These are phyloP conservation scores for Globisporangium apiculatum DNA, from an alignment of 352 stramenopile species.

Conservation along the genomic window DNA sequence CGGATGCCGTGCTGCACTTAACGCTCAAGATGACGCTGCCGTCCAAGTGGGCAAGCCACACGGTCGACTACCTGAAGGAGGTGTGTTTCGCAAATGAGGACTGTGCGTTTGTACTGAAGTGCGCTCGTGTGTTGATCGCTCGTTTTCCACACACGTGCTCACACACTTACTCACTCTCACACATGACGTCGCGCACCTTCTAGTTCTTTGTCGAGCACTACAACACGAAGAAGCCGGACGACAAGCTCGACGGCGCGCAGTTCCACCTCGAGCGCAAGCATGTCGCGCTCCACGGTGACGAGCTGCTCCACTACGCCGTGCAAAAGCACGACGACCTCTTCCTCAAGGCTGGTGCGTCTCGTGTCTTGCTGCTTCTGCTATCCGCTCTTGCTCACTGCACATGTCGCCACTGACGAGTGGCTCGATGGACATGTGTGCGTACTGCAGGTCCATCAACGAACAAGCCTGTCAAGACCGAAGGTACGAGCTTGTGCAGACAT, in stretches of 20 bases:
- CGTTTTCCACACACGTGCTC: not conserved
- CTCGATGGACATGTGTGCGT: not conserved
- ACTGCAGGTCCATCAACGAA: constrained; percentile 32
- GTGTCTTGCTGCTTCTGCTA: not conserved
- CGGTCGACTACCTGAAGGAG: constrained; percentile 77
- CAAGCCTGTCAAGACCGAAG: constrained; percentile 34
- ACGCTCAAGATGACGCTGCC: constrained; percentile 87
- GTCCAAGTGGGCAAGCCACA: constrained; percentile 79
- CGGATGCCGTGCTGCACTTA: constrained; percentile 46
- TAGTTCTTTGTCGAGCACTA: constrained; percentile 90
- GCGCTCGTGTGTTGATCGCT: not conserved
- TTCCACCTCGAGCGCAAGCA: constrained; percentile 76
- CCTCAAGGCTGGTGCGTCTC: constrained; percentile 43
- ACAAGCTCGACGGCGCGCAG: constrained; percentile 35
- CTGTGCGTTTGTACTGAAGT: not conserved
- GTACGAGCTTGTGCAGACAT: constrained; percentile 19
- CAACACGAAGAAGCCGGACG: constrained; percentile 83
- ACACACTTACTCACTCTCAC: too few relatives aligned
- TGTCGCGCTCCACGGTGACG: constrained; percentile 52
- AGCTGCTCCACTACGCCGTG: constrained; percentile 70
- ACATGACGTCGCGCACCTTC: too few relatives aligned
- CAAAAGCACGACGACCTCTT: constrained; percentile 86
- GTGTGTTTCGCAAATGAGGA: constrained; percentile 15
- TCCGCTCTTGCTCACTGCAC: not conserved
- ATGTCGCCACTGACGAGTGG: not conserved